Evolutionary conservation across 1,284 basidiomycete species (phyloP).

Genomic region (Puccinia polysora): DNA sequence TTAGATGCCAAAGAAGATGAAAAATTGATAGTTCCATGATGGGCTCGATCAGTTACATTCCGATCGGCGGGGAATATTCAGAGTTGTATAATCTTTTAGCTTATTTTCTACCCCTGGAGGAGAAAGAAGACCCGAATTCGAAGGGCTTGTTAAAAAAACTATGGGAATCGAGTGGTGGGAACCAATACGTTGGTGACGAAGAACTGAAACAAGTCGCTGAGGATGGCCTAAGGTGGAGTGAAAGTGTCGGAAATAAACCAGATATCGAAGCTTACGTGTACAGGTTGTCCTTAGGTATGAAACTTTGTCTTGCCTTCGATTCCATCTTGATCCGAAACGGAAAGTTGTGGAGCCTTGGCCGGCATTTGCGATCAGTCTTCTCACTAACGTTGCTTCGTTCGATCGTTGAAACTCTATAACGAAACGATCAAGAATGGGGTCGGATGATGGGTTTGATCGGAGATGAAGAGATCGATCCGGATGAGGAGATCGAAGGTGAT

Average conservation of each 20-base stretch:
- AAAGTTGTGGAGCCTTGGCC: not conserved
- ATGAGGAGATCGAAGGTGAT: constrained; percentile 10
- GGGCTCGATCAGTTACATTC: constrained; percentile 31
- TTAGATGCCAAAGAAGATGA: not conserved
- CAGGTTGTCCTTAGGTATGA: constrained; percentile 34
- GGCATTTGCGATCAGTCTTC: not conserved
- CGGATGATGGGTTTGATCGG: constrained; percentile 39
- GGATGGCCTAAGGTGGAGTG: constrained; percentile 33
- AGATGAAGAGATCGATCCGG: constrained; percentile 39
- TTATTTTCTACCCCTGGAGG: constrained; percentile 31
- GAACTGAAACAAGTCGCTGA: constrained; percentile 25
- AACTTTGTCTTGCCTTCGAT: not conserved
- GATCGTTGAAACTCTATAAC: not conserved
- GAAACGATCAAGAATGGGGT: constrained; percentile 40
- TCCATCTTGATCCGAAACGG: not conserved
- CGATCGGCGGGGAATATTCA: constrained; percentile 32
- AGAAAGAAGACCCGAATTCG: not conserved
- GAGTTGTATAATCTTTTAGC: constrained; percentile 40
- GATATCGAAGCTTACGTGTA: constrained; percentile 43
- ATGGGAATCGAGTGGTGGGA: not conserved
- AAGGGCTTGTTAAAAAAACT: constrained; percentile 3
- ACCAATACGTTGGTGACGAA: constrained; percentile 2
- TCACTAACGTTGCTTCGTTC: not conserved
- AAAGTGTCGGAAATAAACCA: constrained; percentile 41
- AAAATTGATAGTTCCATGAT: not conserved